phyloP scores from a whole-genome alignment of 1,139 yeast genomes.

The Pichia norvegensis region DNA sequence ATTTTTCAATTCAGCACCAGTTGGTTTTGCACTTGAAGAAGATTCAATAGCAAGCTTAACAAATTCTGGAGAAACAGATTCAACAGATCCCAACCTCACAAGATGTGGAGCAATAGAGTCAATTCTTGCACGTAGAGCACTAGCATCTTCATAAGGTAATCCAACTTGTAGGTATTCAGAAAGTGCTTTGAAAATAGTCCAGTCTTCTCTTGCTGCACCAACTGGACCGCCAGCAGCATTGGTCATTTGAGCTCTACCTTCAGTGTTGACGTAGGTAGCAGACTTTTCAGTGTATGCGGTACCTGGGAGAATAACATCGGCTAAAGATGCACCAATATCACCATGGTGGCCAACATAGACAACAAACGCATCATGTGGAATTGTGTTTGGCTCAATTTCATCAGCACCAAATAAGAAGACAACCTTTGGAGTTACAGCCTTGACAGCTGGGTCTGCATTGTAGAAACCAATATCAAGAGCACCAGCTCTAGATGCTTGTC shows the following conservation, averaged over 20 bases:
- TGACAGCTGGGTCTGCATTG: slow-evolving; percentile 40
- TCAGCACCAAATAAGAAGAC: slow-evolving; percentile 81
- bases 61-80: slow-evolving; percentile 54
- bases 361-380: slow-evolving; percentile 82
- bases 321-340: slow-evolving; percentile 80
- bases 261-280: slow-evolving; percentile 85
- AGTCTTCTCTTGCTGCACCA: slow-evolving; percentile 86
- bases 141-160: slow-evolving; percentile 71
- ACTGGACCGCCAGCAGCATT: slow-evolving; percentile 90
- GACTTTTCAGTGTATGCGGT: slow-evolving; percentile 85
- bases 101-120: slow-evolving; percentile 78
- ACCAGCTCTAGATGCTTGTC: slow-evolving; percentile 82
- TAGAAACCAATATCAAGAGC: slow-evolving; percentile 82
- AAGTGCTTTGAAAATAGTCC: slow-evolving; percentile 82
- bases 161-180: slow-evolving; percentile 68
- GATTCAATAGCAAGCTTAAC: slow-evolving; percentile 48
- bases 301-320: slow-evolving; percentile 83
- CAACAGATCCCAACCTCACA: slow-evolving; percentile 67
- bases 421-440: slow-evolving; percentile 57
- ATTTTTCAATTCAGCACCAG: slow-evolving; percentile 43
- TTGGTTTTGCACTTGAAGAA: slow-evolving; percentile 36
- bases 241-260: slow-evolving; percentile 80
- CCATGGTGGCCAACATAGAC: slow-evolving; percentile 93
- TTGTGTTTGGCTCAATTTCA: slow-evolving; percentile 60
- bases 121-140: slow-evolving; percentile 62